Conservation (phyloP, 1,139 yeast species). For the Suhomyces guaymorum region DNA sequence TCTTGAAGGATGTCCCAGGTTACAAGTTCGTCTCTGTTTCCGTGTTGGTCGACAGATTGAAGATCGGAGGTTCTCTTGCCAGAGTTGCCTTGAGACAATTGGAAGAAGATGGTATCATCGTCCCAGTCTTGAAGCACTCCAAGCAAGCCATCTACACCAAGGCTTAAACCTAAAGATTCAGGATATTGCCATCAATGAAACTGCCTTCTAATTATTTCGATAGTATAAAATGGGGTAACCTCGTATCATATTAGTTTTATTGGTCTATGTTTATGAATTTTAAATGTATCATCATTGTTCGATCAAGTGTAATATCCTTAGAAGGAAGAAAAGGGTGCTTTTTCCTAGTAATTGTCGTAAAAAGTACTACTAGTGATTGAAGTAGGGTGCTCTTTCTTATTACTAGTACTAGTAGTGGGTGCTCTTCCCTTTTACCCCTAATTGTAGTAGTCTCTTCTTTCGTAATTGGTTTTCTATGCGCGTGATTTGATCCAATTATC, state of each 20-base stretch:
- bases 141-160: constrained; percentile 93
- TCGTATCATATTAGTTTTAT: constrained; percentile 9
- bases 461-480: no score
- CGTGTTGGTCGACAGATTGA: constrained; percentile 97
- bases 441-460: no score
- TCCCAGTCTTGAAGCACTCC: constrained; percentile 93
- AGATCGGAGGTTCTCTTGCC: constrained; percentile 98
- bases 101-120: constrained; percentile 93
- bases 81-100: constrained; percentile 97
- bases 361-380: no score
- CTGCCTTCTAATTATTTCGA: constrained; percentile 11
- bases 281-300: constrained; percentile 9
- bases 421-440: no score
- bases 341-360: no score
- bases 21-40: constrained; percentile 98
- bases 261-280: constrained; percentile 10
- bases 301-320: no score
- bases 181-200: constrained; percentile 7
- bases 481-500: no score
- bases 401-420: no score
- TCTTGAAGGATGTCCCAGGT: constrained; percentile 98
- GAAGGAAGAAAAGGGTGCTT: no score
- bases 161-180: constrained; percentile 16
- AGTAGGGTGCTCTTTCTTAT: no score
- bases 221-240: constrained; percentile 10